phyloP scores from a whole-genome alignment of 1,284 basidiomycete species.

The Sporisorium graminicola region DNA sequence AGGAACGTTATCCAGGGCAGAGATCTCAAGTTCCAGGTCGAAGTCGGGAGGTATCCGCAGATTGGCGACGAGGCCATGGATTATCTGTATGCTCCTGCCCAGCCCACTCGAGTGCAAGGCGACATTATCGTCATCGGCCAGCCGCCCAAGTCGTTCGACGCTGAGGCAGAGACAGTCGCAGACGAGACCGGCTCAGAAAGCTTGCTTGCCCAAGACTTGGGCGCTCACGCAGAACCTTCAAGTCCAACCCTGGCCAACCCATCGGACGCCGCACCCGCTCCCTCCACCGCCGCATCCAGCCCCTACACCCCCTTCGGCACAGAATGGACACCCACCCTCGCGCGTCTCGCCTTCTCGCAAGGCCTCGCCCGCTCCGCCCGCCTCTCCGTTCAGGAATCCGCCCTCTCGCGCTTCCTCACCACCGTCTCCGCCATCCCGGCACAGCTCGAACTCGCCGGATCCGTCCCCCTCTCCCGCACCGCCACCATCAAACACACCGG shows the following conservation, averaged over 20 bases:
- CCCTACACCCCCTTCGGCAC: slow-evolving; percentile 35
- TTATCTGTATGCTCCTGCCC: slow-evolving; percentile 54
- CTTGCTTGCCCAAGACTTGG: neutral
- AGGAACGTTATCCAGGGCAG: slow-evolving; percentile 55
- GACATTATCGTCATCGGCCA: slow-evolving; percentile 66
- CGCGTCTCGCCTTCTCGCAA: slow-evolving; percentile 65
- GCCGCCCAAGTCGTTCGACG: slow-evolving; percentile 46
- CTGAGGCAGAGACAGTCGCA: slow-evolving; percentile 12
- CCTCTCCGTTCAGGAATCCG: slow-evolving; percentile 62
- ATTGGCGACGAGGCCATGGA: slow-evolving; percentile 68
- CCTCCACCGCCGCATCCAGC: neutral
- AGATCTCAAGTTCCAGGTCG: slow-evolving; percentile 41
- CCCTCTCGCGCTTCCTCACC: slow-evolving; percentile 56
- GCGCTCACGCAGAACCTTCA: neutral
- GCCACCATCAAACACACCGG: slow-evolving; percentile 66
- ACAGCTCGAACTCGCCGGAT: slow-evolving; percentile 55
- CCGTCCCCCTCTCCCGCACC: slow-evolving; percentile 62
- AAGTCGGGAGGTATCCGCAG: slow-evolving; percentile 49
- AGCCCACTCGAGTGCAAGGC: slow-evolving; percentile 63
- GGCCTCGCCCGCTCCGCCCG: slow-evolving; percentile 67
- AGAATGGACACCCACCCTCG: slow-evolving; percentile 59
- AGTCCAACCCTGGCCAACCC: neutral
- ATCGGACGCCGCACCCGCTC: neutral
- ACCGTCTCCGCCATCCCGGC: slow-evolving; percentile 54
- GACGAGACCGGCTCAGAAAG: slow-evolving; percentile 1